Conservation (phyloP, 768 basidiomycete species). For the Podaxis sp. region DNA sequence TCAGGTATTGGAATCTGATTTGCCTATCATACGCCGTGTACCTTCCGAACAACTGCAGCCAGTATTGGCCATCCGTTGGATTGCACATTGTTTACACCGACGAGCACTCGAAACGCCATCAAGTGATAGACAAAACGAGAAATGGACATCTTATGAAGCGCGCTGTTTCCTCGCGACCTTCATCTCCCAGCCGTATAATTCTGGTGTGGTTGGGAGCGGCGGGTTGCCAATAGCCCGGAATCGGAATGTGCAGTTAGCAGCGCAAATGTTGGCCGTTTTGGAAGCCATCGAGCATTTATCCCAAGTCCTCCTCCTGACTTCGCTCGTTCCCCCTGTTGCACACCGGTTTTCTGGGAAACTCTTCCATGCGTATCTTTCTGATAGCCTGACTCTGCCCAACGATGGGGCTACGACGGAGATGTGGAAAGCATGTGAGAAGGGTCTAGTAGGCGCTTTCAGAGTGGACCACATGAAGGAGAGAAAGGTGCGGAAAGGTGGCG, state of each 20-base stretch:
- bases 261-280: slow-evolving; percentile 59
- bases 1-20: slow-evolving; percentile 54
- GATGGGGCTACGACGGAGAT: slow-evolving; percentile 31
- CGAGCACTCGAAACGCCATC: slow-evolving; percentile 51
- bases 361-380: slow-evolving; percentile 57
- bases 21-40: slow-evolving; percentile 44
- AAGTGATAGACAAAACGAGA: slow-evolving; percentile 61
- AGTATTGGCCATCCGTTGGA: slow-evolving; percentile 65
- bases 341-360: slow-evolving; percentile 55
- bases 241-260: slow-evolving; percentile 65
- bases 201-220: slow-evolving; percentile 11
- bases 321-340: slow-evolving; percentile 46
- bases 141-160: slow-evolving; percentile 69
- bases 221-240: slow-evolving; percentile 44
- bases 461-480: slow-evolving; percentile 45
- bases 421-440: slow-evolving; percentile 48
- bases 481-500: slow-evolving; percentile 25
- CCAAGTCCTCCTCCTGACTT: slow-evolving; percentile 58
- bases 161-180: slow-evolving; percentile 58
- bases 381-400: slow-evolving; percentile 21
- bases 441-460: slow-evolving; percentile 47
- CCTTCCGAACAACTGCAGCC: slow-evolving; percentile 46
- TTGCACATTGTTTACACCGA: slow-evolving; percentile 46
- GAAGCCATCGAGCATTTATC: slow-evolving; percentile 62
- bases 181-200: slow-evolving; percentile 22